These are phyloP conservation scores for Naganishia vaughanmartiniae DNA, from an alignment of 768 basidiomycete species.

Conservation along the genomic window DNA sequence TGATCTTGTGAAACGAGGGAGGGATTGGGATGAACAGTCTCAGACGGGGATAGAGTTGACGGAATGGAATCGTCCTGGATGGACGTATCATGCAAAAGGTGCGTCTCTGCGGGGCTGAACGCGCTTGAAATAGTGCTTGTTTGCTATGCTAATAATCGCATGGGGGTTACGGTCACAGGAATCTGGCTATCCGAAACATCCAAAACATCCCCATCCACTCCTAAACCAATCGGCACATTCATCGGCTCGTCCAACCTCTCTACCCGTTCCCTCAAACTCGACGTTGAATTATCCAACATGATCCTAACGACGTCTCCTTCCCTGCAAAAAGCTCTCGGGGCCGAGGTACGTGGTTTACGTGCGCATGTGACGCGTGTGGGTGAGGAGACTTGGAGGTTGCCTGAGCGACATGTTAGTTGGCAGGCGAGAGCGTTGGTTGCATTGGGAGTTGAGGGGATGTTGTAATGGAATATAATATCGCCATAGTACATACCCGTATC, in stretches of 20 bases:
- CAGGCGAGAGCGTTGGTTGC: constrained; percentile 46
- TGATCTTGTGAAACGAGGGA: constrained; percentile 39
- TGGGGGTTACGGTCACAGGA: too few relatives aligned
- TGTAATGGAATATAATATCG: constrained; percentile 16
- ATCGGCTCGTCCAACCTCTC: constrained; percentile 95
- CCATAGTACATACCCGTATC: too few relatives aligned
- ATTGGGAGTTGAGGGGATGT: constrained; percentile 46
- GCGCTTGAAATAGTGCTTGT: background rate
- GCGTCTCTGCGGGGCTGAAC: constrained; percentile 16
- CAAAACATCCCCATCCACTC: background rate
- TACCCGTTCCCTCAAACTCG: constrained; percentile 81
- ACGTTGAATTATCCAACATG: constrained; percentile 86
- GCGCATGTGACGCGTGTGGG: constrained; percentile 44
- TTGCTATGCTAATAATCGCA: too few relatives aligned
- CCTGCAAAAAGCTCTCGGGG: constrained; percentile 44
- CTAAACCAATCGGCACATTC: constrained; percentile 67
- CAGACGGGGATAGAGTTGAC: constrained; percentile 63
- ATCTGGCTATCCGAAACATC: constrained; percentile 69
- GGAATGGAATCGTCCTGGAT: constrained; percentile 84
- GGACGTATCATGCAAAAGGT: constrained; percentile 99
- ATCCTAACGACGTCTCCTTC: constrained; percentile 66
- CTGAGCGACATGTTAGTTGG: constrained; percentile 48
- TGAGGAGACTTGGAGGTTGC: constrained; percentile 45
- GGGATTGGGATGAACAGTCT: constrained; percentile 36
- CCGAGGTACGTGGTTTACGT: constrained; percentile 50